Evolutionary conservation across 306 rosid genomes (phyloP).

Genomic region (Prinsepia uniflora): DNA sequence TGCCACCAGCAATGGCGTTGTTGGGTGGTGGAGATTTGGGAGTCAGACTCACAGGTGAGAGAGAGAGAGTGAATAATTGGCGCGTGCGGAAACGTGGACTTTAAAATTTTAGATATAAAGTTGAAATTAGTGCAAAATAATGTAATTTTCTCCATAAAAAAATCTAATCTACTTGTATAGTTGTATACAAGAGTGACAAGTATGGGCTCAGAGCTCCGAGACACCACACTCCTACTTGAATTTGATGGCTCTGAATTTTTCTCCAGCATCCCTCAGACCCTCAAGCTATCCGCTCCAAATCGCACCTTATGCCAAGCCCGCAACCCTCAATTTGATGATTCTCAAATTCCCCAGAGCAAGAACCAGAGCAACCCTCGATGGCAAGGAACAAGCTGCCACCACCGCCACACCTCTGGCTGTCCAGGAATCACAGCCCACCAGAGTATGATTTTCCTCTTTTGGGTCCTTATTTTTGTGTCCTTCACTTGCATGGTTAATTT

Average conservation of each 20-base stretch:
- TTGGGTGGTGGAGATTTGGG: not conserved
- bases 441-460: slow-evolving; percentile 28
- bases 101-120: not conserved
- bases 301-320: slow-evolving; percentile 19
- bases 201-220: slow-evolving; percentile 4
- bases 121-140: no score
- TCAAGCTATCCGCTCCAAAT: slow-evolving; percentile 27
- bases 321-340: not conserved
- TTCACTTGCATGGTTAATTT: not conserved
- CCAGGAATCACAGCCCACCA: slow-evolving; percentile 35
- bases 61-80: not conserved
- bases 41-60: not conserved
- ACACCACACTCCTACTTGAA: slow-evolving; percentile 8
- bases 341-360: slow-evolving; percentile 33
- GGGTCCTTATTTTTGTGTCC: not conserved
- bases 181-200: not conserved
- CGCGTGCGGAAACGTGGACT: not conserved
- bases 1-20: not conserved
- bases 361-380: slow-evolving; percentile 58
- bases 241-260: slow-evolving; percentile 29
- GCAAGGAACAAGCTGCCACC: slow-evolving; percentile 40
- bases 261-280: slow-evolving; percentile 24
- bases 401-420: slow-evolving; percentile 42
- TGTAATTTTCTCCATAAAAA: no score
- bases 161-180: slow-evolving; percentile 3